phyloP scores from a whole-genome alignment of 257 asterid species.

The Gentiana dahurica region DNA sequence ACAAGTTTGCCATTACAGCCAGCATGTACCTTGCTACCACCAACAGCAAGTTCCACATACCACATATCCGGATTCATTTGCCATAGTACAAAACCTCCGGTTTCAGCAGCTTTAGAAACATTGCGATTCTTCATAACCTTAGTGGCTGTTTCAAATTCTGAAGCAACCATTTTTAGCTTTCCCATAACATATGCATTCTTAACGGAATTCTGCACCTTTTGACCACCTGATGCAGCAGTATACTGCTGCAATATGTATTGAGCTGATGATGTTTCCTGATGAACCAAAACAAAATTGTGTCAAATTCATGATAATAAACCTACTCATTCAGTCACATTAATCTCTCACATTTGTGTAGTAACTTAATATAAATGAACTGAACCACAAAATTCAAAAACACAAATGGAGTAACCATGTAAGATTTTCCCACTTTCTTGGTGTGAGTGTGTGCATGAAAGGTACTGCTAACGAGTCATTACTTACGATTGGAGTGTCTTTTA shows the following conservation, averaged over 20 bases:
- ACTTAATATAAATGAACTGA: too few species aligned
- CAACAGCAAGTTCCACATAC: conserved; percentile 91
- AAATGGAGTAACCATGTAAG: background rate
- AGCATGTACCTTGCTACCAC: conserved; percentile 94
- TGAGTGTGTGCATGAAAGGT: background rate
- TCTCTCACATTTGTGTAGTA: too few species aligned
- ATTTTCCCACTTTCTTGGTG: background rate
- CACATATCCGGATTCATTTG: conserved; percentile 92
- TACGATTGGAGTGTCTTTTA: conserved; percentile 88
- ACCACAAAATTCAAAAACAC: too few species aligned
- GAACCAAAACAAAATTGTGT: too few species aligned
- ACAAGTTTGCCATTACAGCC: conserved; percentile 95
- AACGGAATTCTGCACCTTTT: conserved; percentile 47
- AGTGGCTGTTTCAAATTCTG: conserved; percentile 83
- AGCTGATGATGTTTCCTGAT: conserved; percentile 82
- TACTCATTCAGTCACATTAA: too few species aligned
- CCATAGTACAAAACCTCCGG: conserved; percentile 90
- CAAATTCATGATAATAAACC: too few species aligned
- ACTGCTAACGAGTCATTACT: background rate
- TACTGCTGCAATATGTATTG: conserved; percentile 86
- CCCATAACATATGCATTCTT: conserved; percentile 90
- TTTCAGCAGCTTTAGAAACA: conserved; percentile 59
- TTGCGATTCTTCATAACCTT: conserved; percentile 74
- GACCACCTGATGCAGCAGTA: conserved; percentile 90
- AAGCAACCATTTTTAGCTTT: conserved; percentile 74